phyloP scores from a whole-genome alignment of 805 yeast species.

The Schwanniomyces sp. region DNA sequence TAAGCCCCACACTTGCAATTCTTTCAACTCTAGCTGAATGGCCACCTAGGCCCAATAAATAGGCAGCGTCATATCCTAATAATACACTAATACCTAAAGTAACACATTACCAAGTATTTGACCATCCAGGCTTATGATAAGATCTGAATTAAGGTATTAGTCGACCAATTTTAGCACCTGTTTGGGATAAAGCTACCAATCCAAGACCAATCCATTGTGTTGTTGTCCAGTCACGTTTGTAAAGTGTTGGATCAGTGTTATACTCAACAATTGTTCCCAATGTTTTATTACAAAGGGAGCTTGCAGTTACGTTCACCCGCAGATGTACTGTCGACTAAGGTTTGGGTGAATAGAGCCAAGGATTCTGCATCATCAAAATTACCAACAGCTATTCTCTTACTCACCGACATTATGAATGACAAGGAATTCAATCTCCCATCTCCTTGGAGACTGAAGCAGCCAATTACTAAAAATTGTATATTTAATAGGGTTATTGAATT shows the following conservation, averaged over 20 bases:
- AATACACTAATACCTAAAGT: background rate
- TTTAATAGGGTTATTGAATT: too few relatives aligned
- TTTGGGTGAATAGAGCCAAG: background rate
- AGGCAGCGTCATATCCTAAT: background rate
- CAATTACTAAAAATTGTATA: background rate
- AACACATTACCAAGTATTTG: background rate
- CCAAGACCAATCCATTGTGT: background rate
- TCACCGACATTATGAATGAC: background rate
- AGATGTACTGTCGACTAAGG: background rate
- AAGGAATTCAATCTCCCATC: background rate
- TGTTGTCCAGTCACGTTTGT: background rate
- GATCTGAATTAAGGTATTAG: background rate
- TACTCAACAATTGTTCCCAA: background rate
- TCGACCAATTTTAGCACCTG: background rate
- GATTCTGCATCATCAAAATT: background rate
- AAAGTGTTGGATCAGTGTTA: background rate
- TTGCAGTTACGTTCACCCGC: background rate
- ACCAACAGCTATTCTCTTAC: background rate
- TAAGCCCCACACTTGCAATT: background rate
- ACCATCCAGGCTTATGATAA: background rate
- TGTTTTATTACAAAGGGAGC: background rate
- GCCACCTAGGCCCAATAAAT: background rate
- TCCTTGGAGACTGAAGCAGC: background rate
- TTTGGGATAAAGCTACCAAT: background rate
- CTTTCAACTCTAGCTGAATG: background rate